These are phyloP conservation scores for Septoria petroselini DNA, from an alignment of 2,329 filamentous ascomycete species.

Conservation along the genomic window DNA sequence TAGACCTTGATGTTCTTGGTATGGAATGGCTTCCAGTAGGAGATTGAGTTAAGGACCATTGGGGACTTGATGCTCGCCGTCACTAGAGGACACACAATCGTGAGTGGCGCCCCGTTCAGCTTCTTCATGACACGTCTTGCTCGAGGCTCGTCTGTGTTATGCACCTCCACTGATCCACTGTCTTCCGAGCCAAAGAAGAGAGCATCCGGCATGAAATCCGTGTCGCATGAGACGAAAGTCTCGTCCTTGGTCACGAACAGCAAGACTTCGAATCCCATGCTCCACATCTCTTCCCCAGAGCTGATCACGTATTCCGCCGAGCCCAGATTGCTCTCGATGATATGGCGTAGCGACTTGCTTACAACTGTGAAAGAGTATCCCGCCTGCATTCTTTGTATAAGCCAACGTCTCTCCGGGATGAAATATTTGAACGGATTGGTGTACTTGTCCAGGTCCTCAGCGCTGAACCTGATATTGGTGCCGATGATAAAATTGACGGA, in stretches of 20 bases:
- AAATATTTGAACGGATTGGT: neutral
- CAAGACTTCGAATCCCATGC: neutral
- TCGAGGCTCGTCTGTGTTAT: too few species aligned
- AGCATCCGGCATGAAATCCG: neutral
- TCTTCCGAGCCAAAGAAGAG: neutral
- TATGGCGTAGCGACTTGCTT: neutral
- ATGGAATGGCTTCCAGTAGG: too few species aligned
- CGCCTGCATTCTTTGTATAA: neutral
- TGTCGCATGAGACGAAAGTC: neutral
- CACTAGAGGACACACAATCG: too few species aligned
- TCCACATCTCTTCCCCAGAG: neutral
- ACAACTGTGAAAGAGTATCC: neutral
- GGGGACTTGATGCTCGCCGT: too few species aligned
- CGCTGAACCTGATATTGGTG: neutral
- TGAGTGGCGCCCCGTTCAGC: too few species aligned
- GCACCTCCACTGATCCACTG: too few species aligned
- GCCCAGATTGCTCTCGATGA: neutral
- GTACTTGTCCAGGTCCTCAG: neutral
- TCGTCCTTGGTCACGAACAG: neutral
- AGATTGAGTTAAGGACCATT: too few species aligned
- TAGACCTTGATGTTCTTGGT: too few species aligned
- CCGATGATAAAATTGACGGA: constrained; percentile 32
- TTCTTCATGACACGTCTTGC: too few species aligned
- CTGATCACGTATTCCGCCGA: neutral
- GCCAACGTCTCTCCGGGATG: neutral